Evolutionary conservation across 768 basidiomycete species (phyloP).

Genomic region (Termitomyces sp.): DNA sequence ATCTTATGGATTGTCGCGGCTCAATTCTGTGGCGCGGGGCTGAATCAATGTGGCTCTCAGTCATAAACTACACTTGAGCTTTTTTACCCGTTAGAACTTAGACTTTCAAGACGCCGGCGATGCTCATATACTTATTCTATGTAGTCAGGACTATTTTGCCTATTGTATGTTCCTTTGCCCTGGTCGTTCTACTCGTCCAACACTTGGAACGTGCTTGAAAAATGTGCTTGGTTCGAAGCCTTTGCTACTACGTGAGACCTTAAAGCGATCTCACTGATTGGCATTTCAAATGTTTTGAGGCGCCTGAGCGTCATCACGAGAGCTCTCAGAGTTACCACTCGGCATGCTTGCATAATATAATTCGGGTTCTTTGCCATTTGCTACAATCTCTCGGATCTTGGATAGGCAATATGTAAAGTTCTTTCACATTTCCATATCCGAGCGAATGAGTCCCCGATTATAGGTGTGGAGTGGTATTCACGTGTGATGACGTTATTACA

Average conservation of each 20-base stretch:
- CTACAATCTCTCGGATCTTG: background rate
- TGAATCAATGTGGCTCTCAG: conserved; percentile 59
- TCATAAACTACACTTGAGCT: background rate
- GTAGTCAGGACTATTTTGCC: background rate
- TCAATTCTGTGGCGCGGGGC: conserved; percentile 82
- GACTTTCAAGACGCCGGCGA: background rate
- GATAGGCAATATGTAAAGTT: too few species aligned
- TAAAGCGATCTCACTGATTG: too few species aligned
- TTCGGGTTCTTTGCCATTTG: too few species aligned
- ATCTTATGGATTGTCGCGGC: conserved; percentile 82
- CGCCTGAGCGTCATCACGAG: too few species aligned
- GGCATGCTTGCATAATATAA: background rate
- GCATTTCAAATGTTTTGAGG: too few species aligned
- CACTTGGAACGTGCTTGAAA: background rate
- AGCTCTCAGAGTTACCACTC: background rate
- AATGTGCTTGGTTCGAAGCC: too few species aligned
- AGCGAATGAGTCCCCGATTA: background rate
- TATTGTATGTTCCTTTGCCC: background rate
- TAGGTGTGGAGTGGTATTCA: background rate
- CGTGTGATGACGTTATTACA: background rate
- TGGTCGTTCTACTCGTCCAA: background rate
- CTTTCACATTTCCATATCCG: background rate
- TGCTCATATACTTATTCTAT: background rate
- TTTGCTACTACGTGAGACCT: too few species aligned
- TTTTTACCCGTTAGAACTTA: too few species aligned